Conservation (phyloP, 352 stramenopile species). For the Phytophthora melonis region DNA sequence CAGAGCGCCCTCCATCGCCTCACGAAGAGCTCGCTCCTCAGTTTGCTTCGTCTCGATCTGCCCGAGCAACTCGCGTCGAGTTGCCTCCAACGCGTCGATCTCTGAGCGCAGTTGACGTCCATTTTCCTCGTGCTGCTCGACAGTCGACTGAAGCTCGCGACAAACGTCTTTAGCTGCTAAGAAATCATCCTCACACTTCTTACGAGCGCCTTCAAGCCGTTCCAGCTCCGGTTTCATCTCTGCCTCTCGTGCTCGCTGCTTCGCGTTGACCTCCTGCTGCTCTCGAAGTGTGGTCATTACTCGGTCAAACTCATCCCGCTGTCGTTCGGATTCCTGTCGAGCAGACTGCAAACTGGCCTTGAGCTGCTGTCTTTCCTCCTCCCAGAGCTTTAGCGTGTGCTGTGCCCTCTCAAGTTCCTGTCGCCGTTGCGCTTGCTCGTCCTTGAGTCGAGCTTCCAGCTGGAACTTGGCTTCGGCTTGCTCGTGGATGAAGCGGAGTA, state of each 20-base stretch:
- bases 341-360: conserved; percentile 45
- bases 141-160: conserved; percentile 50
- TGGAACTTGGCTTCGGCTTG: conserved; percentile 78
- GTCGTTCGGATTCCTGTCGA: conserved; percentile 39
- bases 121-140: conserved; percentile 51
- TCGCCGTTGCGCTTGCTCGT: conserved; percentile 53
- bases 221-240: conserved; percentile 51
- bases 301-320: conserved; percentile 43
- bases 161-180: conserved; percentile 62
- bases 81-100: conserved; percentile 39
- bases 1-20: conserved; percentile 76
- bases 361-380: conserved; percentile 57
- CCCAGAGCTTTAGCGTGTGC: conserved; percentile 40
- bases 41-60: conserved; percentile 56
- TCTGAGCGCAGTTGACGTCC: conserved; percentile 30
- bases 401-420: conserved; percentile 47
- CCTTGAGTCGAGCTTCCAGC: conserved; percentile 62
- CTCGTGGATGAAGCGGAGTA: conserved; percentile 82
- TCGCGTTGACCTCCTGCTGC: conserved; percentile 45
- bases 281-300: conserved; percentile 35
- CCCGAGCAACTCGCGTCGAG: conserved; percentile 40
- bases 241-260: conserved; percentile 45
- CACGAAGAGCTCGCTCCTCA: conserved; percentile 60
- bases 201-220: conserved; percentile 36
- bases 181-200: conserved; percentile 59